Evolutionary conservation across 129 eudicot species (phyloP).

Genomic region (Cynara cardunculus): DNA sequence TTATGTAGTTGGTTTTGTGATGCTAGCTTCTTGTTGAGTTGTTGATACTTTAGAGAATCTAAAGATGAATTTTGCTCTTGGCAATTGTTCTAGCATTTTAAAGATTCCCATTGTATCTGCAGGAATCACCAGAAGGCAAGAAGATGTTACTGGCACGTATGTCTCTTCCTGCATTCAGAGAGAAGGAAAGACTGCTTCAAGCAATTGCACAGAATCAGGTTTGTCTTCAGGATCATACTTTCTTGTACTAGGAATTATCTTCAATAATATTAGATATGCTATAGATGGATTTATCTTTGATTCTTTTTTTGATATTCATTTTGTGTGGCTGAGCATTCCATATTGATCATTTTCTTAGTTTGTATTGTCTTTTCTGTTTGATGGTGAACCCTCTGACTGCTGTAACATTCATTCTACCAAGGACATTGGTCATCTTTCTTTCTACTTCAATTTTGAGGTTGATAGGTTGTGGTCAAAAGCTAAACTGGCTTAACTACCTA

Average conservation of each 20-base stretch:
- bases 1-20: background rate
- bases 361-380: background rate
- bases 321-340: background rate
- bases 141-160: slow-evolving; percentile 75
- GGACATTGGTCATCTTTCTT: background rate
- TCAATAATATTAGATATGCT: background rate
- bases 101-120: slow-evolving; percentile 3
- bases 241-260: background rate
- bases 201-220: slow-evolving; percentile 98
- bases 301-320: background rate
- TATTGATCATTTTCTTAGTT: background rate
- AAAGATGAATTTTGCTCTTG: background rate
- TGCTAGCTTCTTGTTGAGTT: background rate
- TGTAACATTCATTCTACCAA: background rate
- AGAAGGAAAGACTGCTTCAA: slow-evolving; percentile 95
- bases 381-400: background rate
- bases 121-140: slow-evolving; percentile 99
- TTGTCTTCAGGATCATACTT: slow-evolving; percentile 15
- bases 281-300: background rate
- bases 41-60: background rate
- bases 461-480: background rate
- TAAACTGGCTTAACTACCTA: background rate
- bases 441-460: background rate
- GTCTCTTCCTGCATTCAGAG: slow-evolving; percentile 92
- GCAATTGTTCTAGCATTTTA: background rate